Base-by-base conservation (phyloP, 2,329 filamentous ascomycete species). In the Aspergillus piperis region DNA sequence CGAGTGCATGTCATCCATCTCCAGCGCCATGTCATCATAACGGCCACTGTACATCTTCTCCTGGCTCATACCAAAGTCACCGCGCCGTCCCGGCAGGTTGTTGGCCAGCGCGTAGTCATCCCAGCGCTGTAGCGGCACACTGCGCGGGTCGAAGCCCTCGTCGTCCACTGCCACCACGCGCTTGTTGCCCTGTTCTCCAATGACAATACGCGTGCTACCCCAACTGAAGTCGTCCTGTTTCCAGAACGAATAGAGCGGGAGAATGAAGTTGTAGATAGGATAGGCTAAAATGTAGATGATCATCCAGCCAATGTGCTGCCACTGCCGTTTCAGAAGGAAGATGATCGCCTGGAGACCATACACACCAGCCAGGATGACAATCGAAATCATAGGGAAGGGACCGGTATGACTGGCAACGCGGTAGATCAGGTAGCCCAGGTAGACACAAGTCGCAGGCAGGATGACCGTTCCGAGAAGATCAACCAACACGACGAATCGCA, bases 191-290 rank as follows among this genome's bases (percentile, higher is more conserved):
- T 94, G 92, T 77, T 99, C 95, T 61, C 92, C 94, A 66, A 98
- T 90, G 67, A 99, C 95, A 66, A 99, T 88, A 85, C 95, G 92
- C 1, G 95, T 99, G 80, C 95, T 98, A 84, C 95, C 95, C 95
- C 95, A 99, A 2, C 89, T 89, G 83, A 99, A 99, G 80, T 99
- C 94, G 78, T 99, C 95, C 77, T 97, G 93, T 79, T 97, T 96
- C 95, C 95, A 99, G 88, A 99, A 99, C 0, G 94, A 96, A 81
- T 98, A 99, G 64, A 99, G 81, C 0, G 95, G 95, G 11, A 99
- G 85, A 64, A 96, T 74, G 70, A 99, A 91, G 3, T 90, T 95
- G 81, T 94, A 97, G 68, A 99, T 90, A 0, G 95, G 95, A 81
- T 90, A 97, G 2, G 95, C 95, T n/a, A 96, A 69, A 64, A 99